phyloP scores from a whole-genome alignment of 2,329 filamentous ascomycete species.

The Phialophora verrucosa region DNA sequence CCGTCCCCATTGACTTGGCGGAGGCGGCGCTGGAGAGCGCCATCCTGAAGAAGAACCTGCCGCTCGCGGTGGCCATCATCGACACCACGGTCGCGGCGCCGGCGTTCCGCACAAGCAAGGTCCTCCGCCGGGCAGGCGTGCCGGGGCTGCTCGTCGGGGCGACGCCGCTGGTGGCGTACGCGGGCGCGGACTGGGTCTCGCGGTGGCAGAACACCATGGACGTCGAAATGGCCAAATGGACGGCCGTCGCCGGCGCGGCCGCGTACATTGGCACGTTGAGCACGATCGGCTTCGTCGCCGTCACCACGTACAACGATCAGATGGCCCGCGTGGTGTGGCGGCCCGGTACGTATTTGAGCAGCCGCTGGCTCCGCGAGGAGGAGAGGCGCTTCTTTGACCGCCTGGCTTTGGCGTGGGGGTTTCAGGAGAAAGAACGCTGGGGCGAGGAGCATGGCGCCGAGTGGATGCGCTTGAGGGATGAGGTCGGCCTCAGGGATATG shows the following conservation, averaged over 20 bases:
- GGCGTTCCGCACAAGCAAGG: conserved; percentile 51
- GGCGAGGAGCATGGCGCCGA: conserved; percentile 91
- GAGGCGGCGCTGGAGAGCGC: conserved; percentile 77
- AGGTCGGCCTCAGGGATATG: conserved; percentile 83
- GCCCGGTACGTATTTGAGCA: conserved; percentile 76
- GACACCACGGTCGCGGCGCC: conserved; percentile 60
- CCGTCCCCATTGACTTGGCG: conserved; percentile 73
- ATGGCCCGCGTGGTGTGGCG: conserved; percentile 94
- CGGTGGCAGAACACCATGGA: conserved; percentile 78
- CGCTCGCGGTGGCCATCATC: conserved; percentile 78
- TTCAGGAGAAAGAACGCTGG: conserved; percentile 76
- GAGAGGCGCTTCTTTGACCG: conserved; percentile 86
- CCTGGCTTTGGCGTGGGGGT: conserved; percentile 89
- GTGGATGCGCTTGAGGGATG: conserved; percentile 85
- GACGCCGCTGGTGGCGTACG: conserved; percentile 62
- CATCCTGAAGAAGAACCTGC: conserved; percentile 77
- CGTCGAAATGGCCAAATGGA: conserved; percentile 71
- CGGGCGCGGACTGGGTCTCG: conserved; percentile 62
- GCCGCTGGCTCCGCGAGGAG: conserved; percentile 87
- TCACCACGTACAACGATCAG: conserved; percentile 89
- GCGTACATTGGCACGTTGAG: conserved; percentile 83
- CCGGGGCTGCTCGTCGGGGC: conserved; percentile 48
- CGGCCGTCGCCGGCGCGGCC: conserved; percentile 79
- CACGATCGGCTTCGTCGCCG: conserved; percentile 80
- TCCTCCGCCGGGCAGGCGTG: conserved; percentile 51